Conservation (phyloP, 78 protist species). For the Neovahlkampfia damariscottae region DNA sequence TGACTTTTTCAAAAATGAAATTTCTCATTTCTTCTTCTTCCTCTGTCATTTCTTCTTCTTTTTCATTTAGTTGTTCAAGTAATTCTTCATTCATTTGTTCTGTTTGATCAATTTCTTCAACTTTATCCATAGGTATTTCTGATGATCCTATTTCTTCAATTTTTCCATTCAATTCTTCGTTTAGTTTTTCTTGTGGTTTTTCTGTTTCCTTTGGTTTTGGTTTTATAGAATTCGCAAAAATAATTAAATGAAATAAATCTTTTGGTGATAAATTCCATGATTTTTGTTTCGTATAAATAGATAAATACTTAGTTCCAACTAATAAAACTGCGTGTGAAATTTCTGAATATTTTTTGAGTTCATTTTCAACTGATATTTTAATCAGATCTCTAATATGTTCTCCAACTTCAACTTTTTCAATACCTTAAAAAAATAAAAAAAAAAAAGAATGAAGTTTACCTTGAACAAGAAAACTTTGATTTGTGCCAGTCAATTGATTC, state of each 20-base stretch:
- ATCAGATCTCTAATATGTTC: neutral
- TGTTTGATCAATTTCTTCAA: no score
- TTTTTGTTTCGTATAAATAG: neutral
- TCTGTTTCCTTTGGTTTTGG: no score
- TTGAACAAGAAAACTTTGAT: neutral
- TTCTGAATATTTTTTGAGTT: neutral
- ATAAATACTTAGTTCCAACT: neutral
- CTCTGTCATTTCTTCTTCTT: neutral
- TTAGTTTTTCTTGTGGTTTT: no score
- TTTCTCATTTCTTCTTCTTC: neutral
- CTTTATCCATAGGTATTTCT: no score
- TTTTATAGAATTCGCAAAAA: neutral
- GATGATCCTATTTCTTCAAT: no score
- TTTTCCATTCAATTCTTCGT: no score
- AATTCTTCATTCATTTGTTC: no score
- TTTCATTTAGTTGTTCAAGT: neutral
- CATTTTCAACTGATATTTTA: neutral
- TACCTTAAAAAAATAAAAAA: no score
- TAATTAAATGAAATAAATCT: neutral
- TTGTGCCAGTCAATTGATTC: neutral
- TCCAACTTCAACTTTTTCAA: neutral
- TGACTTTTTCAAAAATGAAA: neutral
- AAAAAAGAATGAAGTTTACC: no score
- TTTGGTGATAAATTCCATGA: neutral
- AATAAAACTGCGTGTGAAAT: neutral